These are phyloP conservation scores for Astragalus glycyphyllos DNA, from an alignment of 306 rosid genomes.

Conservation along the genomic window DNA sequence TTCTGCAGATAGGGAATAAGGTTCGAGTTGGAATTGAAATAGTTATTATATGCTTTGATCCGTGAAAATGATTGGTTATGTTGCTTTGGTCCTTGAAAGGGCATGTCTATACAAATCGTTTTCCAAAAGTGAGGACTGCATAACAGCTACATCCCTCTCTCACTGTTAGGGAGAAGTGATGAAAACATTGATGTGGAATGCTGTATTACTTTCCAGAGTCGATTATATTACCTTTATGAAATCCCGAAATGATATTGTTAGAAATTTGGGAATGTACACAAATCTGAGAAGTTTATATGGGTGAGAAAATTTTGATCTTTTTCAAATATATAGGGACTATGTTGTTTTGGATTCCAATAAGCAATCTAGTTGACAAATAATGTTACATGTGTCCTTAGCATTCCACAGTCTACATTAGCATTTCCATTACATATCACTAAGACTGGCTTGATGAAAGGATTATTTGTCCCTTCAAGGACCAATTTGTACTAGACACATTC, in stretches of 20 bases:
- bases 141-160: not conserved
- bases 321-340: not conserved
- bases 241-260: not conserved
- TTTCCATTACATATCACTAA: not conserved
- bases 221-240: not conserved
- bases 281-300: not conserved
- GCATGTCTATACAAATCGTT: not conserved
- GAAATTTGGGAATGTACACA: conserved; percentile 8
- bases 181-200: not conserved
- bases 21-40: too few relatives aligned
- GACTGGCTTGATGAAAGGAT: not conserved
- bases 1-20: too few relatives aligned
- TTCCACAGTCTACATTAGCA: not conserved
- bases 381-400: not conserved
- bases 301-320: not conserved
- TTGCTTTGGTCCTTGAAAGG: not conserved
- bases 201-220: not conserved
- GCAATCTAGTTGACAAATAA: conserved; percentile 7
- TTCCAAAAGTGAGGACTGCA: not conserved
- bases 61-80: not conserved
- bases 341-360: not conserved
- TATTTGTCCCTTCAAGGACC: not conserved
- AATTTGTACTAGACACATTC: not conserved
- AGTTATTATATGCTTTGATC: not conserved
- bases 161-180: not conserved